phyloP scores from a whole-genome alignment of 331 rosid species.

The Malus hybrid region DNA sequence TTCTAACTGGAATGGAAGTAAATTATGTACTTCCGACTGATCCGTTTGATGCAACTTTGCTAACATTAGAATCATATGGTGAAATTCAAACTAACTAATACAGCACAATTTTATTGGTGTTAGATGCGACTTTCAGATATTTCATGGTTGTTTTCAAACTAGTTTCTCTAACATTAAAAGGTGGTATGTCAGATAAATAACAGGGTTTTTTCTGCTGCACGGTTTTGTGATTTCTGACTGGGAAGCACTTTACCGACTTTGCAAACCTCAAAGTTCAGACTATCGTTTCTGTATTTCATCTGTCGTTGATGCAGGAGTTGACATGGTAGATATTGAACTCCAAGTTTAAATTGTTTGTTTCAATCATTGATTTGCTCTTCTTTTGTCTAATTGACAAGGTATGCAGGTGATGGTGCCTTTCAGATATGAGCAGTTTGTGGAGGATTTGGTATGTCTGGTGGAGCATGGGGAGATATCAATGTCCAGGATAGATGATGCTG shows the following conservation, averaged over 20 bases:
- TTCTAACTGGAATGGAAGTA: conserved; percentile 72
- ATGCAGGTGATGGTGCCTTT: conserved; percentile 74
- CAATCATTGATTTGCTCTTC: neutral
- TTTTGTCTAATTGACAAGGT: conserved; percentile 9
- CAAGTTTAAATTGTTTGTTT: neutral
- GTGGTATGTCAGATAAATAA: neutral
- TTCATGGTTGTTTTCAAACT: neutral
- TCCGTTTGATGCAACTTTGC: neutral
- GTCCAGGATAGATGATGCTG: conserved; percentile 73
- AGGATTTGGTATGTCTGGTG: conserved; percentile 47
- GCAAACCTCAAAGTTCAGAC: conserved; percentile 48
- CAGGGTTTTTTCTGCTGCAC: conserved; percentile 30
- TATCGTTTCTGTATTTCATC: conserved; percentile 56
- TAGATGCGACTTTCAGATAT: neutral
- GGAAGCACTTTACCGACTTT: conserved; percentile 65
- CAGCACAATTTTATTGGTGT: neutral
- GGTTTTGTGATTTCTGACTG: conserved; percentile 85
- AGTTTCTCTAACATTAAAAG: neutral
- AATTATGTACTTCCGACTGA: conserved; percentile 23
- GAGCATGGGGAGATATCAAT: conserved; percentile 57
- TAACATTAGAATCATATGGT: neutral
- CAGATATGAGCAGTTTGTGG: conserved; percentile 38
- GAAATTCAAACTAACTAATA: neutral
- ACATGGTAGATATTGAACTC: conserved; percentile 51
- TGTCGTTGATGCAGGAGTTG: conserved; percentile 74